Conservation (phyloP, 257 asterid species). For the Scutellaria barbata region DNA sequence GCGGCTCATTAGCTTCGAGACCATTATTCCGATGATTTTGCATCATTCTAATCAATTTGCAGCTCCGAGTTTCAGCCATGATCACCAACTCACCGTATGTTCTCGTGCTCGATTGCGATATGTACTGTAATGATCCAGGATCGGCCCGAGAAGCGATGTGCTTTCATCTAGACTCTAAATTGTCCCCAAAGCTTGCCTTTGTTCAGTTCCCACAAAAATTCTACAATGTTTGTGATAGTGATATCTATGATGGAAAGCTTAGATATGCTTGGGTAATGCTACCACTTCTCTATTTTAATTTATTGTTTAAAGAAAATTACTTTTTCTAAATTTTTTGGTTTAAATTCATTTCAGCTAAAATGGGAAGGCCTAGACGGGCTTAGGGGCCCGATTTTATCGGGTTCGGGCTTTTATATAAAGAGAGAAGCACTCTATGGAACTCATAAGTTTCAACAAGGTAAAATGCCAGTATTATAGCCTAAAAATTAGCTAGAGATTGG, state of each 20-base stretch:
- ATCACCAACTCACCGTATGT: slow-evolving; percentile 77
- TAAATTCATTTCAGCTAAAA: slow-evolving; percentile 41
- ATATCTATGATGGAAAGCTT: slow-evolving; percentile 58
- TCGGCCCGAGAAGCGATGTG: slow-evolving; percentile 67
- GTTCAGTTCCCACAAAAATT: slow-evolving; percentile 80
- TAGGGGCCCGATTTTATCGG: slow-evolving; percentile 55
- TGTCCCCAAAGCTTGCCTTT: slow-evolving; percentile 52
- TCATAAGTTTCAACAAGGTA: slow-evolving; percentile 37
- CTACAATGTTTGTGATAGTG: slow-evolving; percentile 50
- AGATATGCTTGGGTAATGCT: slow-evolving; percentile 42
- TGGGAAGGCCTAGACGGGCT: slow-evolving; percentile 63
- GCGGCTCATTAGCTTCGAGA: too few relatives aligned
- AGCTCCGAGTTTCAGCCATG: slow-evolving; percentile 69
- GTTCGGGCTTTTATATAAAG: slow-evolving; percentile 55
- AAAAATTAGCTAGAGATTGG: too few relatives aligned
- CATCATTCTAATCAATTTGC: slow-evolving; percentile 12
- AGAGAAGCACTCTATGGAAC: slow-evolving; percentile 57
- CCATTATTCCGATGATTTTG: background rate
- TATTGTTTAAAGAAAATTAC: background rate
- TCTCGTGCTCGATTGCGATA: slow-evolving; percentile 57
- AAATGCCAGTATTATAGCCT: too few relatives aligned
- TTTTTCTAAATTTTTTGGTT: background rate
- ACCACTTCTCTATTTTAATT: background rate
- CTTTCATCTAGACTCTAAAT: slow-evolving; percentile 52
- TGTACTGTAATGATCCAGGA: slow-evolving; percentile 55